phyloP scores from a whole-genome alignment of 208 protist genomes.

The Acanthamoeba culbertsoni region DNA sequence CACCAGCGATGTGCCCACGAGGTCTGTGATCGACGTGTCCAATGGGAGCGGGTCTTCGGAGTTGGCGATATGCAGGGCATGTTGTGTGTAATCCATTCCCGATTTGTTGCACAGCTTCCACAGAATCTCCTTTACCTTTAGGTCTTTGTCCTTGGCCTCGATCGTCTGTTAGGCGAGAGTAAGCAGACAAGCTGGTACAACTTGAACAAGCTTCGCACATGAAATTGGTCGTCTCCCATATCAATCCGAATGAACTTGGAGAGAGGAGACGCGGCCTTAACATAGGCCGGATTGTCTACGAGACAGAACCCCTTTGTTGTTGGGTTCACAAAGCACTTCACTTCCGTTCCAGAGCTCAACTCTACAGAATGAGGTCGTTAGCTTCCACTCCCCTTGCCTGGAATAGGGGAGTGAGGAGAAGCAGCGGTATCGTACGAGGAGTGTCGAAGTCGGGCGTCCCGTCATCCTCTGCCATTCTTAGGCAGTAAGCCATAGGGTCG shows the following conservation, averaged over 20 bases:
- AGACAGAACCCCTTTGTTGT: neutral
- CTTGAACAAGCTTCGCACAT: neutral
- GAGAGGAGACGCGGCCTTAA: neutral
- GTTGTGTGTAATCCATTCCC: neutral
- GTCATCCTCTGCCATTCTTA: conserved; percentile 12
- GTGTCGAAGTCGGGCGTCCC: neutral
- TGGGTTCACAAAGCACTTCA: neutral
- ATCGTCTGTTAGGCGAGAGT: neutral
- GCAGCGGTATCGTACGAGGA: neutral
- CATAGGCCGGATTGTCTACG: neutral
- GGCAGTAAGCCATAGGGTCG: neutral
- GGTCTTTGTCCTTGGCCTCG: neutral
- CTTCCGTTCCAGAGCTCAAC: neutral
- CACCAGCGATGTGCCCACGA: neutral
- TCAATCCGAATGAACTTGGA: neutral
- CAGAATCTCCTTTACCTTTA: neutral
- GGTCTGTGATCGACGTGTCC: neutral
- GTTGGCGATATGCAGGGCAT: neutral
- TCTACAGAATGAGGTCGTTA: neutral
- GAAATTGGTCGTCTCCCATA: neutral
- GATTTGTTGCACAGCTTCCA: neutral
- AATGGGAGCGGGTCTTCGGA: neutral
- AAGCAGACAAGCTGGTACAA: neutral
- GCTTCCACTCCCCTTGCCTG: neutral
- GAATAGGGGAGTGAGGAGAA: neutral